Evolutionary conservation across 1,284 basidiomycete species (phyloP).

Genomic region (Malassezia yamatoensis): DNA sequence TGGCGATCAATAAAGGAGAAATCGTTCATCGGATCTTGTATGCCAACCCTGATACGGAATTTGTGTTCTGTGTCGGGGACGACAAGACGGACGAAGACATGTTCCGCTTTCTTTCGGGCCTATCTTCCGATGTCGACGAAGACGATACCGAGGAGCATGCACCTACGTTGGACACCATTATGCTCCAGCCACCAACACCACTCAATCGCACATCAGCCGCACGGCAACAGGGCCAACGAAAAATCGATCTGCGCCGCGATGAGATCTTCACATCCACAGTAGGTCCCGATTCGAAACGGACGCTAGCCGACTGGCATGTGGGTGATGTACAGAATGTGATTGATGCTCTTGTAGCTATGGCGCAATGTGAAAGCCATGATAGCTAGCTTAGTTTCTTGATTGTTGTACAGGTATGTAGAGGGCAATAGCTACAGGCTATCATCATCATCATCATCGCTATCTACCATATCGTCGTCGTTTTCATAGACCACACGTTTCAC

Average conservation of each 20-base stretch:
- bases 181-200: constrained; percentile 19
- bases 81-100: constrained; percentile 65
- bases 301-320: constrained; percentile 43
- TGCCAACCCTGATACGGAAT: constrained; percentile 81
- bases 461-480: neutral
- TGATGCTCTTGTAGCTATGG: constrained; percentile 38
- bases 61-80: constrained; percentile 93
- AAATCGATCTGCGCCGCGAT: constrained; percentile 17
- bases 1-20: constrained; percentile 95
- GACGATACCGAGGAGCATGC: neutral
- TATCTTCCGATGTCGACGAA: constrained; percentile 11
- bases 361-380: neutral
- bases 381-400: too few species aligned
- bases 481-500: constrained; percentile 13
- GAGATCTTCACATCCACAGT: constrained; percentile 42
- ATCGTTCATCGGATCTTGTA: constrained; percentile 90
- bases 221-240: neutral
- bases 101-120: constrained; percentile 34
- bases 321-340: constrained; percentile 33
- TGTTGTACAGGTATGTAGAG: neutral
- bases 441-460: too few species aligned
- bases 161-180: constrained; percentile 5
- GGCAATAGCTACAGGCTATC: neutral
- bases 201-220: constrained; percentile 14
- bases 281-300: constrained; percentile 38